Evolutionary conservation across 1,284 basidiomycete genomes (phyloP), one percentile per base, ranked within the genome.

Genomic region (Puccinia novopanici): DNA sequence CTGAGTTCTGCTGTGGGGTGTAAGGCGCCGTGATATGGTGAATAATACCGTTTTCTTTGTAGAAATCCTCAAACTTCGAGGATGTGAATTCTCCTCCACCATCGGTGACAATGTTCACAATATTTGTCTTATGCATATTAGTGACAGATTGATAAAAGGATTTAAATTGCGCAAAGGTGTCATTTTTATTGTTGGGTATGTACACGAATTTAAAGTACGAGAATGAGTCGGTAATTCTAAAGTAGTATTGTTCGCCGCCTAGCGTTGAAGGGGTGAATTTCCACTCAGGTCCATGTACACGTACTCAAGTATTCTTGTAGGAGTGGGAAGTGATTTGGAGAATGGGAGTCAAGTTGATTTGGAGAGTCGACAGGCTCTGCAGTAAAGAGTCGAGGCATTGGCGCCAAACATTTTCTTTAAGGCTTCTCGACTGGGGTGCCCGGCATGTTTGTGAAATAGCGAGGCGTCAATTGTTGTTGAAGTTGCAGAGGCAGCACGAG

Each of bases 1-100:
- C 24, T 10, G 50, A 55, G 17, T 72, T 72, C 34, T 72, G 70
- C 30, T 72, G 70, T 30, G 70, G 70, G 12, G 70, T 72, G 45
- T 50, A 72, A 5, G 70, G 70, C 0, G 70, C 70, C 15, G 70
- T 67, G 42, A 67, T 2, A 1, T 67, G 63, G 42, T 67, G 63
- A 19, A 9, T 40, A 8, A 67, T 67, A 6, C 63, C 34, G 1
- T 67, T 67, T 42, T 40, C 1, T 40, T n/a, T 42, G 19, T 34
- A 42, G 34, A 67, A 67, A 0, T 40, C 9, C 27, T 42, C 34
- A 42, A 67, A 67, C 12, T 67, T 15, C 12, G 63, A 67, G 12
- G n/a, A n/a, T n/a, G 6, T 30, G 12, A 63, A 59, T 15, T 59
- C 30, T 1, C 55, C 55, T n/a, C 59, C 59, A 2, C 59, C 45